Base-by-base conservation (phyloP, 2,329 filamentous ascomycete genomes). In the Orbilia blumenaviensis region DNA sequence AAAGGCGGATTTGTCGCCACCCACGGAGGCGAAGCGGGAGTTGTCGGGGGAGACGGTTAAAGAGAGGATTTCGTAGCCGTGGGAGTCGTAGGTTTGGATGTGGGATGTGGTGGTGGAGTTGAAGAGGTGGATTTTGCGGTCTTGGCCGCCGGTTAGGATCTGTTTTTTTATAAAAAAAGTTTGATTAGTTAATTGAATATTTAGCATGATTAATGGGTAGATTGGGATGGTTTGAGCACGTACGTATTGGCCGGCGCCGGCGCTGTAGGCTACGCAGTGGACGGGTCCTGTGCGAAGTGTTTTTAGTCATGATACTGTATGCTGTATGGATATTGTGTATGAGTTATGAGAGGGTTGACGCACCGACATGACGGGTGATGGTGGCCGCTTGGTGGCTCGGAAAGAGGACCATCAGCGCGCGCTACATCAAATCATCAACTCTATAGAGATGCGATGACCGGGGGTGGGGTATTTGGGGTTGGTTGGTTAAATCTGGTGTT, bases 31-130 rank as follows among this genome's bases (percentile, higher is more conserved):
- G 82, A 99, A 97, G 46, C 89, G 89, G 78, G 92, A 88, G 83
- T 99, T 99, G 84, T 93, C 90, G 23, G 85, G 81, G 6, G 88
- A 85, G 58, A 97, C 91, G 62, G 88, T 86, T 41, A 99, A 86
- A 79, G 92, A 91, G 75, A 97, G 89, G 6, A 99, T 91, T 80
- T 94, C 91, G 85, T 99, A 97, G 79, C 93, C 94, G 84, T 99
- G 95, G 1, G 92, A 92, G 36, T 89, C 85, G 84, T 97, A 99
- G 36, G 89, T 92, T 83, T 97, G 94, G 81, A 99, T 92, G 2
- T 95, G 89, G 1, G 83, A 80, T 52, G 78, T 81, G 41, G 79
- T 83, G 80, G 67, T 44, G 82, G 73, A 67, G 82, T 81, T 81
- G 82, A 81, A 79, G 83, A 82, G 81, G 82, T 81, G 80, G 62